Conservation (phyloP, 2,329 filamentous ascomycete species). For the Daldinia sp. region DNA sequence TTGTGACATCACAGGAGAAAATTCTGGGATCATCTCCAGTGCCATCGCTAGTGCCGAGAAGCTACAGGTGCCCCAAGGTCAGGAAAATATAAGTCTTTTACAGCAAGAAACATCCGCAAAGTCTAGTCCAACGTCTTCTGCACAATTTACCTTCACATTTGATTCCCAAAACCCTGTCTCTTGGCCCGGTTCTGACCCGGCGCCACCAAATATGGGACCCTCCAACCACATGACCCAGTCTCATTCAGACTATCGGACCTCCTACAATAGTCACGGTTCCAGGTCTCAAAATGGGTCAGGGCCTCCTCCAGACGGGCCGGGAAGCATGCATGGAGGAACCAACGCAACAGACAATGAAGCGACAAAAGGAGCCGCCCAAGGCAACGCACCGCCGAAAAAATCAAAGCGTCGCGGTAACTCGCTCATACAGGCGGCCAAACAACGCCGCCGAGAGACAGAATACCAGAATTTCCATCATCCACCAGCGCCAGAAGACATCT, state of each 20-base stretch:
- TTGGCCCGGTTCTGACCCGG: constrained; percentile 71
- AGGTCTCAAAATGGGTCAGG: constrained; percentile 39
- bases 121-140: constrained; percentile 69
- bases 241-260: constrained; percentile 36
- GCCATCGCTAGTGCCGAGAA: constrained; percentile 91
- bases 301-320: constrained; percentile 31
- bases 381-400: constrained; percentile 62
- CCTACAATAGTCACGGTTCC: constrained; percentile 31
- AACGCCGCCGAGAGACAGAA: constrained; percentile 81
- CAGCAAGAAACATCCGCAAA: constrained; percentile 75
- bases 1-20: constrained; percentile 57
- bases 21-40: constrained; percentile 84
- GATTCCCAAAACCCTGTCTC: constrained; percentile 87
- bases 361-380: constrained; percentile 56
- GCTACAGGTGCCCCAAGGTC: constrained; percentile 70
- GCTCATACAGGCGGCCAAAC: constrained; percentile 78
- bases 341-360: constrained; percentile 49
- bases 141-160: constrained; percentile 97
- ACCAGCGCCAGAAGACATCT: constrained; percentile 78
- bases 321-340: constrained; percentile 32
- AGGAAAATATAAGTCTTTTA: constrained; percentile 83
- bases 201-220: constrained; percentile 51
- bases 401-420: constrained; percentile 78
- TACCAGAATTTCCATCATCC: constrained; percentile 82
- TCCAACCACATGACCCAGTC: constrained; percentile 44